These are phyloP conservation scores for Trichoderma koningii DNA, from an alignment of 2,329 filamentous ascomycete genomes.

Conservation along the genomic window DNA sequence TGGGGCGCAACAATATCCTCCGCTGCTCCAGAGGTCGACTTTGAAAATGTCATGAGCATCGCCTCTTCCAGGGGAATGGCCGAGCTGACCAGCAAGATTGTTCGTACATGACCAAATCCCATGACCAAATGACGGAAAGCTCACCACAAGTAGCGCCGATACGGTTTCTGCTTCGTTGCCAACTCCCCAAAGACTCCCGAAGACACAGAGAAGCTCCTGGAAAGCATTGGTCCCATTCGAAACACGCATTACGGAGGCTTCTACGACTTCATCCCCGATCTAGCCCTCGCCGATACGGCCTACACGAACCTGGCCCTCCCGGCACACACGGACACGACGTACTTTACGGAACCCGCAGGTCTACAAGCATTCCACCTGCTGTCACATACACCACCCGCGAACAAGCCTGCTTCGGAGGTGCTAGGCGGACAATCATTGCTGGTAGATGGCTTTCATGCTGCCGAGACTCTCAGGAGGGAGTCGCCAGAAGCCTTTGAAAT, in stretches of 20 bases:
- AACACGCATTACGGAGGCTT: constrained; percentile 84
- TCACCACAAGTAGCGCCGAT: constrained; percentile 53
- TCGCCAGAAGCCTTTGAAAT: constrained; percentile 58
- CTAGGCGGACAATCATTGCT: constrained; percentile 77
- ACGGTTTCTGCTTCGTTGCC: constrained; percentile 78
- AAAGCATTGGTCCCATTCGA: constrained; percentile 82
- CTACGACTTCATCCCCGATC: constrained; percentile 84
- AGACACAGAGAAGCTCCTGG: constrained; percentile 72
- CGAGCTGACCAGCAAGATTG: constrained; percentile 65
- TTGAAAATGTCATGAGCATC: constrained; percentile 59
- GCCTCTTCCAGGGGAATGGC: constrained; percentile 55
- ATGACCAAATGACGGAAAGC: background rate
- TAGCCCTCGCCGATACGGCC: constrained; percentile 84
- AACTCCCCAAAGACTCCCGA: constrained; percentile 66
- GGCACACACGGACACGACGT: constrained; percentile 92
- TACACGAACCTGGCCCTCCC: constrained; percentile 84
- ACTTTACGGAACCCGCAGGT: constrained; percentile 89
- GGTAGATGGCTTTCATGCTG: constrained; percentile 82
- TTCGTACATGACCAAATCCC: constrained; percentile 38
- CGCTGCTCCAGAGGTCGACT: constrained; percentile 61
- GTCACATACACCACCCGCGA: constrained; percentile 59
- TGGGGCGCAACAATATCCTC: constrained; percentile 40
- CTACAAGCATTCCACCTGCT: constrained; percentile 92
- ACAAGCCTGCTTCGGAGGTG: constrained; percentile 38
- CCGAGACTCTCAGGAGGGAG: constrained; percentile 57